phyloP scores from a whole-genome alignment of 768 basidiomycete species.

The Pulveroboletus sp. region DNA sequence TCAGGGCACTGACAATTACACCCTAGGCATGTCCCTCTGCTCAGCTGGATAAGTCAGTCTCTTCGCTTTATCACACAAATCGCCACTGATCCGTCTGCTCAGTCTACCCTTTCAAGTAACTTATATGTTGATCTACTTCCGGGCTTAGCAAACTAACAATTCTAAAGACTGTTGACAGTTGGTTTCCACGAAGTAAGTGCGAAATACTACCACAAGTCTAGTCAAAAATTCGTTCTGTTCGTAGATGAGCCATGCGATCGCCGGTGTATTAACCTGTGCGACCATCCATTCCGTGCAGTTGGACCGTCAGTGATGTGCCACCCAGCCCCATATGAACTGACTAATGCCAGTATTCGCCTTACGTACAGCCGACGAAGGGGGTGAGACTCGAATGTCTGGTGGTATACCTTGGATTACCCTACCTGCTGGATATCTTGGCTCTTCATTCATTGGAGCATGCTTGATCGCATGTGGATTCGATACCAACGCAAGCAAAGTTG shows the following conservation, averaged over 20 bases:
- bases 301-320: constrained; percentile 59
- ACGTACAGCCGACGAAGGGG: constrained; percentile 77
- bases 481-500: constrained; percentile 85
- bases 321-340: not conserved
- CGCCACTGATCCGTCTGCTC: constrained; percentile 10
- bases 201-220: constrained; percentile 5
- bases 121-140: constrained; percentile 6
- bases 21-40: constrained; percentile 71
- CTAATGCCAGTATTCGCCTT: constrained; percentile 8
- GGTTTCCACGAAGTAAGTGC: constrained; percentile 78
- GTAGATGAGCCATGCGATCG: constrained; percentile 84
- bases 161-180: constrained; percentile 69
- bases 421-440: constrained; percentile 84
- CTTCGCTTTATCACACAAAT: not conserved
- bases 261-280: constrained; percentile 83
- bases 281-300: constrained; percentile 81
- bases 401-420: constrained; percentile 80
- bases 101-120: constrained; percentile 94
- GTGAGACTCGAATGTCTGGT: constrained; percentile 83
- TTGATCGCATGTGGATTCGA: constrained; percentile 88
- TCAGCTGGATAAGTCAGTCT: constrained; percentile 70
- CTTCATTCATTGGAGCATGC: constrained; percentile 81
- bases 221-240: constrained; percentile 1
- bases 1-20: constrained; percentile 2
- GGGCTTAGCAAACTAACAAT: constrained; percentile 15